Percentiles rank a stretch among this genome's conserved stretches.
Evolutionary conservation across 2,329 filamentous ascomycete genomes (phyloP).

Genomic region (Epichloe aotearoae): DNA sequence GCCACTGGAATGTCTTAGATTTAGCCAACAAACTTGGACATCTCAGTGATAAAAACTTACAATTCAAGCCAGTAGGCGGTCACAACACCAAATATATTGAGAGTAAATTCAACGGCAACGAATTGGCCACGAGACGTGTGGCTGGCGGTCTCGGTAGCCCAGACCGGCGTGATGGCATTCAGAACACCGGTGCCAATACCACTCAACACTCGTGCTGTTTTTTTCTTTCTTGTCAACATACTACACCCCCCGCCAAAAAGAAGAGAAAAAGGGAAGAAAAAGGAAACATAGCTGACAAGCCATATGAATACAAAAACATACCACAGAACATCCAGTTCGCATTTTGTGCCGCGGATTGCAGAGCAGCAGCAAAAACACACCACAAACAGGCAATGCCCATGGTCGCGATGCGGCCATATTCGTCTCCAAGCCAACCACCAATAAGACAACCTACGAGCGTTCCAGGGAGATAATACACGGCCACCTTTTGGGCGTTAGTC

Average conservation of each 20-base stretch:
- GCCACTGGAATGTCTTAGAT: slow-evolving; percentile 20
- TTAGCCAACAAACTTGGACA: no score
- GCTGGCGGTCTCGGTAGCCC: slow-evolving; percentile 33
- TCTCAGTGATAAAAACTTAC: slow-evolving; percentile 8
- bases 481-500: slow-evolving; percentile 9
- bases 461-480: slow-evolving; percentile 37
- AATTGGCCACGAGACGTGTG: slow-evolving; percentile 49
- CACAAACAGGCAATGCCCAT: slow-evolving; percentile 46
- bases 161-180: slow-evolving; percentile 35
- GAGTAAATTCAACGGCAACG: slow-evolving; percentile 58
- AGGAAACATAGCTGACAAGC: no score
- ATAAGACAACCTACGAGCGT: slow-evolving; percentile 35
- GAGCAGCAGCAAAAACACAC: slow-evolving; percentile 44
- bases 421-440: slow-evolving; percentile 37
- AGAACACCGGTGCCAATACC: slow-evolving; percentile 38
- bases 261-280: no score
- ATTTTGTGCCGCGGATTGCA: slow-evolving; percentile 55
- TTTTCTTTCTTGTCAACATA: neutral
- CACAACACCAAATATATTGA: slow-evolving; percentile 60
- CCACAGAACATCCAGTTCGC: slow-evolving; percentile 57
- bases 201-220: slow-evolving; percentile 32
- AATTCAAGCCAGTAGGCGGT: slow-evolving; percentile 46
- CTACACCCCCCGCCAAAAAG: no score
- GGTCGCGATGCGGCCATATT: slow-evolving; percentile 38
- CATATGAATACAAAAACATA: slow-evolving; percentile 12